Base-by-base conservation (phyloP, 2,329 filamentous ascomycete genomes). In the Furcasterigmium sp. region DNA sequence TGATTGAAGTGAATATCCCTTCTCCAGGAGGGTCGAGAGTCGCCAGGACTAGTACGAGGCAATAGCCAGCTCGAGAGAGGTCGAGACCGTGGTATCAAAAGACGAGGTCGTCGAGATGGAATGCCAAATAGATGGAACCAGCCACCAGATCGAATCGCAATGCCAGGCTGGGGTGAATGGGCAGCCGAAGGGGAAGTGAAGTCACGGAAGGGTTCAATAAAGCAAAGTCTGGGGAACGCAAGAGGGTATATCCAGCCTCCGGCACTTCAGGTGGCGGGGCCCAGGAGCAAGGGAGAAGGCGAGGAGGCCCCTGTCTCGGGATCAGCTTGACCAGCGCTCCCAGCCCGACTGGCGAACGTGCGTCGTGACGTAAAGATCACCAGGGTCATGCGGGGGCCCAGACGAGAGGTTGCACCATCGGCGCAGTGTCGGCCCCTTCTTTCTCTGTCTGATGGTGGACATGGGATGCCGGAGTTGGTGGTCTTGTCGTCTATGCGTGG, bases 231-330 rank as follows among this genome's bases (percentile, higher is more conserved):
- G n/a, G 32, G 32, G 32, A 35, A 35, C 32, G 32, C 10, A 18
- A 17, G 32, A 35, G 32, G 32, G 32, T 35, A 35, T 35, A 35
- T 35, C 32, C 32, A 35, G 32, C 32, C 32, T 17, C 32, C 32
- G 29, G 29, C n/a, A n/a, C n/a, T n/a, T n/a, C n/a, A n/a, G n/a
- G 29, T 11, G 29, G 13, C 29, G 29, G 29, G 17, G 14, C 14
- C 14, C 14, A 13, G 29, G 29, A 15, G 29, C 29, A 15, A 15
- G 29, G 17, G 29, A 13, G 29, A 32, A n/a, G 13, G 14, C 29
- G 29, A 32, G 29, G 29, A 15, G 17, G 29, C 32, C 32, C 32
- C 15, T 35, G 32, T 35, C 32, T 35, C 15, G 15, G 32, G 32
- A 35, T 35, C 32, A 17, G 32, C 32, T 18, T 11, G 23, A 26